Conservation (phyloP, 1,284 basidiomycete species). For the Fomitiporia mediterranea region DNA sequence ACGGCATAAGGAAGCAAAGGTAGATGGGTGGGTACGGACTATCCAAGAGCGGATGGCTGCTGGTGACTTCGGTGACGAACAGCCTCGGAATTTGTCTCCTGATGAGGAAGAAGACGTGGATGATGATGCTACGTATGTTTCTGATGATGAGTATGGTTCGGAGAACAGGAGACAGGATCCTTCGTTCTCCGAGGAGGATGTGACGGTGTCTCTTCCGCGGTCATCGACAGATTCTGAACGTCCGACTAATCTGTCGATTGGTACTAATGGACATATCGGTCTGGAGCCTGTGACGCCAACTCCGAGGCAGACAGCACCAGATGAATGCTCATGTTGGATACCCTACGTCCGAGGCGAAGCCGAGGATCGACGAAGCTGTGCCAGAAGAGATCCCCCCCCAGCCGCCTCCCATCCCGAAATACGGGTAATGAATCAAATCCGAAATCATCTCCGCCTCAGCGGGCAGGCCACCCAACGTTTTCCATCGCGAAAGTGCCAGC, state of each 20-base stretch:
- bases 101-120: constrained; percentile 46
- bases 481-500: constrained; percentile 24
- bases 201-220: constrained; percentile 18
- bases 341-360: constrained; percentile 39
- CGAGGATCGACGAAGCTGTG: constrained; percentile 54
- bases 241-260: constrained; percentile 19
- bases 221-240: constrained; percentile 9
- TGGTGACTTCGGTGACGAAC: constrained; percentile 56
- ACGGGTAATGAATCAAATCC: constrained; percentile 32
- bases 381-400: constrained; percentile 62
- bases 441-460: constrained; percentile 28
- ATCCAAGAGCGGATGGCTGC: constrained; percentile 60
- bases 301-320: constrained; percentile 16
- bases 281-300: constrained; percentile 21
- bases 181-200: constrained; percentile 25
- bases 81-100: no score
- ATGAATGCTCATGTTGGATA: background rate
- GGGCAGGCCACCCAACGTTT: constrained; percentile 22
- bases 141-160: constrained; percentile 33
- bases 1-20: constrained; percentile 66
- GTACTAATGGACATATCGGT: background rate
- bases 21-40: constrained; percentile 75
- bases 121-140: constrained; percentile 40
- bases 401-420: constrained; percentile 43
- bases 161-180: constrained; percentile 21